Evolutionary conservation across 371 early-diverging fungal species (phyloP).

Genomic region (Dinochytrium kinnereticum): DNA sequence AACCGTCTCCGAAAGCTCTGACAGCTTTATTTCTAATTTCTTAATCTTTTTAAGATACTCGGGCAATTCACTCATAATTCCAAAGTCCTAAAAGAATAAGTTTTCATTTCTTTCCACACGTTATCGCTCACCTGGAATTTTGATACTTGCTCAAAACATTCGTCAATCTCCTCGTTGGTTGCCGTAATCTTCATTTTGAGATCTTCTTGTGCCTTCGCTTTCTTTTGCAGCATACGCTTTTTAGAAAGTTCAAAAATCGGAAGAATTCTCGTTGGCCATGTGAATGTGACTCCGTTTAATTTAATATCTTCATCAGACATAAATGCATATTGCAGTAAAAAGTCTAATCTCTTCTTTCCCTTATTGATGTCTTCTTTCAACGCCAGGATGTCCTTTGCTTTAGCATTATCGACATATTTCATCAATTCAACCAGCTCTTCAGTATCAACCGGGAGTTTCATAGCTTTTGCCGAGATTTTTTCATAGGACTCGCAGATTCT

Average conservation of each 20-base stretch:
- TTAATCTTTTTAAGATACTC: conserved; percentile 59
- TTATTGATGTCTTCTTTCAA: conserved; percentile 57
- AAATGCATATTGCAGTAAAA: conserved; percentile 59
- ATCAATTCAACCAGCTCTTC: conserved; percentile 62
- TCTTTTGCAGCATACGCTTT: conserved; percentile 58
- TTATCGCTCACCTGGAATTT: conserved; percentile 49
- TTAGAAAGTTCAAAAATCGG: conserved; percentile 60
- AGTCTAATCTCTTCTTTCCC: conserved; percentile 59
- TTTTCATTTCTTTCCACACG: background rate
- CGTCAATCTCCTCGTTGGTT: conserved; percentile 54
- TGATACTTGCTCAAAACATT: conserved; percentile 51
- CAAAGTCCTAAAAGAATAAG: conserved; percentile 45
- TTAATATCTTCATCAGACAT: conserved; percentile 64
- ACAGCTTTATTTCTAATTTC: conserved; percentile 50
- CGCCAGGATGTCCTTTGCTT: conserved; percentile 49
- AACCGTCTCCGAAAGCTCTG: conserved; percentile 47
- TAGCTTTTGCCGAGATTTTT: conserved; percentile 57
- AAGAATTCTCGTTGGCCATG: conserved; percentile 60
- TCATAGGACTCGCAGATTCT: conserved; percentile 63
- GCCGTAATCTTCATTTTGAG: conserved; percentile 52
- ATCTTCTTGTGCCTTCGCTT: conserved; percentile 61
- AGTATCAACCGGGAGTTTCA: conserved; percentile 60
- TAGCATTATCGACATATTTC: conserved; percentile 59
- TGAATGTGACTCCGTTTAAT: conserved; percentile 60
- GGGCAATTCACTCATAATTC: conserved; percentile 57